A percentile compares a stretch with the other conserved stretches of the same genome.
These are phyloP conservation scores for Solanum lycopersicoides DNA, from an alignment of 257 asterid species.

Conservation along the genomic window DNA sequence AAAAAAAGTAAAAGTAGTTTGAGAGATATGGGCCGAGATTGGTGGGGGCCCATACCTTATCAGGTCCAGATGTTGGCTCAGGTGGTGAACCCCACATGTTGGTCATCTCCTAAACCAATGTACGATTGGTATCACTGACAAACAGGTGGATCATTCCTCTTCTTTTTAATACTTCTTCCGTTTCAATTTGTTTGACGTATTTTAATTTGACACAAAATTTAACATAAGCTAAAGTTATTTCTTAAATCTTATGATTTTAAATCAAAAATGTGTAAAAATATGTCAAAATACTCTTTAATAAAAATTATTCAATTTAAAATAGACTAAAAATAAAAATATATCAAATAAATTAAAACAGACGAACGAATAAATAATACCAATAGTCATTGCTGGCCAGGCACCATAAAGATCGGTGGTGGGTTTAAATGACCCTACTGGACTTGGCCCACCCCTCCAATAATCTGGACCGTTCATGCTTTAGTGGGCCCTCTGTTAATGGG, in stretches of 20 bases:
- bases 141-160: constrained; percentile 28
- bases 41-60: constrained; percentile 76
- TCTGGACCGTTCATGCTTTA: constrained; percentile 31
- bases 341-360: too few relatives aligned
- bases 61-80: constrained; percentile 71
- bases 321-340: not conserved
- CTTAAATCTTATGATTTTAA: too few relatives aligned
- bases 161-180: not conserved
- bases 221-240: too few relatives aligned
- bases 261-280: too few relatives aligned
- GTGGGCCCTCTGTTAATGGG: constrained; percentile 44
- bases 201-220: rapidly evolving
- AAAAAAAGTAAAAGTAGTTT: not conserved
- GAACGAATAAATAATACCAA: not conserved
- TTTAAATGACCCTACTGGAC: constrained; percentile 34
- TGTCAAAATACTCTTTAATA: too few relatives aligned
- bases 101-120: constrained; percentile 21
- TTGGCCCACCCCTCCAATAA: constrained; percentile 22
- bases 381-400: constrained; percentile 70
- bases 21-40: constrained; percentile 39
- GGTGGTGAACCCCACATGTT: constrained; percentile 71
- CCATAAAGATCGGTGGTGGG: constrained; percentile 73
- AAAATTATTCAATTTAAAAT: too few relatives aligned
- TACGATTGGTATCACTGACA: constrained; percentile 18
- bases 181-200: too few relatives aligned